Conservation (phyloP, 2,329 filamentous ascomycete species). For the Chalaropsis ovoidea region DNA sequence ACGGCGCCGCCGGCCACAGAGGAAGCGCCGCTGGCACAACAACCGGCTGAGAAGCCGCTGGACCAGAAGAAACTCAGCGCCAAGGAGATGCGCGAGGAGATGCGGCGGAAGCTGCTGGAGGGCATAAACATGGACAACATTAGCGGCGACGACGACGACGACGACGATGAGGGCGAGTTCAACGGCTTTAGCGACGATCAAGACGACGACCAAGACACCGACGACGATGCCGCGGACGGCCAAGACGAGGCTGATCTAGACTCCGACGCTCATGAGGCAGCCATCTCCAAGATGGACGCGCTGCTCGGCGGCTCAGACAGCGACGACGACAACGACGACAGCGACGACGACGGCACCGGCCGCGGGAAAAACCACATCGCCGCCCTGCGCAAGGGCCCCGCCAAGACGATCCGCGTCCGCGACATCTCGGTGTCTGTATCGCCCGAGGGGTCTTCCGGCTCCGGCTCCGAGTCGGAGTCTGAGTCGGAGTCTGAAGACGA, state of each 20-base stretch:
- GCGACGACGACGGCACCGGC: constrained; percentile 23
- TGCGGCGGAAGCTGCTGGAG: constrained; percentile 19
- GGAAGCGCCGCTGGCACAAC: constrained; percentile 26
- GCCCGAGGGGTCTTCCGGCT: constrained; percentile 19
- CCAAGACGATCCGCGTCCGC: constrained; percentile 30
- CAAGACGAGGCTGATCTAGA: constrained; percentile 29
- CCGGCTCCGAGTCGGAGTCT: constrained; percentile 6
- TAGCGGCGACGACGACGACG: constrained; percentile 31
- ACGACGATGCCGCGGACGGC: constrained; percentile 19
- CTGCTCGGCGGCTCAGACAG: constrained; percentile 39
- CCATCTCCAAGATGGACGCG: constrained; percentile 38
- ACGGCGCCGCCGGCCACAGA: constrained; percentile 31
- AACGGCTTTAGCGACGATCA: constrained; percentile 27
- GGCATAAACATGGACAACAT: constrained; percentile 23
- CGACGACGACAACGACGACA: constrained; percentile 35
- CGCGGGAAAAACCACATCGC: not conserved
- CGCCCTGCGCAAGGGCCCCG: constrained; percentile 16
- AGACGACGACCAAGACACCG: constrained; percentile 27
- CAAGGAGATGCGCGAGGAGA: constrained; percentile 15
- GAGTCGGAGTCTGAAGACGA: constrained; percentile 23
- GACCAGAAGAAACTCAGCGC: constrained; percentile 30
- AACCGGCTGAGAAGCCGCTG: constrained; percentile 27
- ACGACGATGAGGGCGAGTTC: constrained; percentile 28
- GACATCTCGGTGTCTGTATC: constrained; percentile 33
- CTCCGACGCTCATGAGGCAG: constrained; percentile 32